Evolutionary conservation across 139 green algal genomes (phyloP).

Genomic region (Yamagishiella unicocca): DNA sequence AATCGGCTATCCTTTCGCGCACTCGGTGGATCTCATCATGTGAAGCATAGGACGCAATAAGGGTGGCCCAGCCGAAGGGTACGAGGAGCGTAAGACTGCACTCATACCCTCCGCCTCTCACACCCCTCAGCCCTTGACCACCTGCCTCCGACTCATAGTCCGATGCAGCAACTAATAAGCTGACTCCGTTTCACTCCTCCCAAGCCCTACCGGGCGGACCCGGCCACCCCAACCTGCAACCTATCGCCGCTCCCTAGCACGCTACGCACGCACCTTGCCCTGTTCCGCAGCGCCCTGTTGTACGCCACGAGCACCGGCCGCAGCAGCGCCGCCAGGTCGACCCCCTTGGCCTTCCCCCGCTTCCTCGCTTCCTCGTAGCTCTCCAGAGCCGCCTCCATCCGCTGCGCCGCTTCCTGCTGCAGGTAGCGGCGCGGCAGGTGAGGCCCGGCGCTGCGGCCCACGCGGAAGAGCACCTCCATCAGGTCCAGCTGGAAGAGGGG

Average conservation of each 20-base stretch:
- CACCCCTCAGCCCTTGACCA: no score
- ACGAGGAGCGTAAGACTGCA: no score
- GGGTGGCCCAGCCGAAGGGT: no score
- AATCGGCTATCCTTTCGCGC: no score
- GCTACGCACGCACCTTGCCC: not conserved
- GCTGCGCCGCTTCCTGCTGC: not conserved
- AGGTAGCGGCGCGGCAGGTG: constrained; percentile 16
- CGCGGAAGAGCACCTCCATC: constrained; percentile 31
- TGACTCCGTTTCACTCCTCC: no score
- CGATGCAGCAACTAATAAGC: no score
- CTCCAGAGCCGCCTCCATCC: not conserved
- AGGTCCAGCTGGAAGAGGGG: constrained; percentile 25
- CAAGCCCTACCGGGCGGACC: no score
- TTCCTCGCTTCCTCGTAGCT: not conserved
- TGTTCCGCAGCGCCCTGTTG: not conserved
- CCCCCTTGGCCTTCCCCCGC: not conserved
- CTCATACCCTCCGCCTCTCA: not conserved
- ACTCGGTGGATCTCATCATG: no score
- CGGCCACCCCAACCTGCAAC: no score
- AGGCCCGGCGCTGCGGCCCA: not conserved
- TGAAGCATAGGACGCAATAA: no score
- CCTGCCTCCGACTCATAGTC: no score
- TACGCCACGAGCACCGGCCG: not conserved
- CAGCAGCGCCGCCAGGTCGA: constrained; percentile 26
- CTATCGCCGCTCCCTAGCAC: no score